phyloP scores from a whole-genome alignment of 768 basidiomycete species.

The Boletus sp. region DNA sequence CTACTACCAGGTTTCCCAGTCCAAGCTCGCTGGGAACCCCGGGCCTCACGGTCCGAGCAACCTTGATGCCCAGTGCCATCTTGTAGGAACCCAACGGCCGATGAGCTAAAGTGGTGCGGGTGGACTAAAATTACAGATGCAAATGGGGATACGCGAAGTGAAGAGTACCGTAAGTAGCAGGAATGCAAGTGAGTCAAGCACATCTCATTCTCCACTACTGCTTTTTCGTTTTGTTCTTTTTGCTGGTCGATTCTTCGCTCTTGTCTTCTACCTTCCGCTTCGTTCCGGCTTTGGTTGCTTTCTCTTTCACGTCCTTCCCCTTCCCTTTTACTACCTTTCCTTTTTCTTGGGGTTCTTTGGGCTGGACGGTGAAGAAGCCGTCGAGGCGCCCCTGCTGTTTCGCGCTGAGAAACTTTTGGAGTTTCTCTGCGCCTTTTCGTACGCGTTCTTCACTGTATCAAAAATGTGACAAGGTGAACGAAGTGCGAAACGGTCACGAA shows the following conservation, averaged over 20 bases:
- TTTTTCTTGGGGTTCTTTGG: slow-evolving; percentile 51
- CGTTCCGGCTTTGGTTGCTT: slow-evolving; percentile 9
- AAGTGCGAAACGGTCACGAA: slow-evolving; percentile 29
- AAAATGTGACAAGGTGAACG: background rate
- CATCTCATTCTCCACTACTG: slow-evolving; percentile 15
- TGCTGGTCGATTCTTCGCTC: slow-evolving; percentile 30
- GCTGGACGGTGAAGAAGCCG: slow-evolving; percentile 84
- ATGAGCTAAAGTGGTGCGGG: background rate
- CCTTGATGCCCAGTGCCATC: no score
- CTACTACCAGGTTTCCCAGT: background rate
- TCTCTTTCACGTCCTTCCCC: slow-evolving; percentile 29
- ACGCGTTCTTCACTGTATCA: slow-evolving; percentile 86
- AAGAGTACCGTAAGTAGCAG: background rate
- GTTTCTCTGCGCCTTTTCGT: slow-evolving; percentile 90
- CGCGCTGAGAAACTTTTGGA: slow-evolving; percentile 77
- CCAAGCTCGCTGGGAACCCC: background rate
- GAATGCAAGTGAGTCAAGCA: background rate
- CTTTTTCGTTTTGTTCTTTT: slow-evolving; percentile 43
- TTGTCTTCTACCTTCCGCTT: slow-evolving; percentile 35
- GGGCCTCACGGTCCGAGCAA: background rate
- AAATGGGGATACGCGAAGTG: slow-evolving; percentile 8
- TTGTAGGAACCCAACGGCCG: background rate
- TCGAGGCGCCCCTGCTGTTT: slow-evolving; percentile 98
- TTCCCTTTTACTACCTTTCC: slow-evolving; percentile 40
- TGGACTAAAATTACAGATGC: slow-evolving; percentile 14